Conservation (phyloP, 2,329 filamentous ascomycete genomes). For the Bipolaris cookei region DNA sequence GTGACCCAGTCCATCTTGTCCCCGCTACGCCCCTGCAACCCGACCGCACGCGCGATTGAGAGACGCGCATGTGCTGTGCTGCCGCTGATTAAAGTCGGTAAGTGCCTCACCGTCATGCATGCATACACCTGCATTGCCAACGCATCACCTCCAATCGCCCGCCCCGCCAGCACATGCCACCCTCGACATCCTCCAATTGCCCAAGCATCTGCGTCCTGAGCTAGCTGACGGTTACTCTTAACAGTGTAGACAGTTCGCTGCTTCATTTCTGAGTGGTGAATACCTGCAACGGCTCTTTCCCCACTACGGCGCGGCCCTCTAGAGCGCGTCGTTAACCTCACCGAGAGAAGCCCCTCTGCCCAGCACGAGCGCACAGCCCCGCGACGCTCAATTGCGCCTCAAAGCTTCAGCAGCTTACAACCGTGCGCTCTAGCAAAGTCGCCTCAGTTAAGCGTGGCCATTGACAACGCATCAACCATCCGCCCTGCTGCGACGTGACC, state of each 20-base stretch:
- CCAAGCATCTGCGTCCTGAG: slow-evolving; percentile 35
- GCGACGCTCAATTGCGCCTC: slow-evolving; percentile 32
- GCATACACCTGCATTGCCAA: slow-evolving; percentile 53
- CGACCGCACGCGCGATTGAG: slow-evolving; percentile 33
- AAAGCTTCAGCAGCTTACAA: slow-evolving; percentile 35
- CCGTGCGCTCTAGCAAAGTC: slow-evolving; percentile 42
- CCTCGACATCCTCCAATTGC: slow-evolving; percentile 49
- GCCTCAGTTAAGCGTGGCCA: slow-evolving; percentile 50
- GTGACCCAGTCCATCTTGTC: slow-evolving; percentile 23
- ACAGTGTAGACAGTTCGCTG: slow-evolving; percentile 40
- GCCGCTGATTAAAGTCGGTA: slow-evolving; percentile 48
- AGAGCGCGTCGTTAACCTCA: slow-evolving; percentile 33
- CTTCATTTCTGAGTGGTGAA: slow-evolving; percentile 44
- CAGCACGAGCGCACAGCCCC: slow-evolving; percentile 42
- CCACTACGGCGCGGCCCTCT: slow-evolving; percentile 48
- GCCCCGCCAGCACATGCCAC: slow-evolving; percentile 48
- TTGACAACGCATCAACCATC: slow-evolving; percentile 54
- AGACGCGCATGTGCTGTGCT: slow-evolving; percentile 41
- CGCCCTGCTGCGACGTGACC: slow-evolving; percentile 48
- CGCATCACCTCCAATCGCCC: slow-evolving; percentile 53
- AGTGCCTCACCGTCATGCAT: slow-evolving; percentile 47
- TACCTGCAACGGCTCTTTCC: slow-evolving; percentile 41
- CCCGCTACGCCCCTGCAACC: slow-evolving; percentile 34
- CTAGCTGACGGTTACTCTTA: slow-evolving; percentile 47
- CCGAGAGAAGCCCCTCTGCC: slow-evolving; percentile 17